phyloP scores from a whole-genome alignment of 169 alveolate species.

The Plasmodium gaboni region DNA sequence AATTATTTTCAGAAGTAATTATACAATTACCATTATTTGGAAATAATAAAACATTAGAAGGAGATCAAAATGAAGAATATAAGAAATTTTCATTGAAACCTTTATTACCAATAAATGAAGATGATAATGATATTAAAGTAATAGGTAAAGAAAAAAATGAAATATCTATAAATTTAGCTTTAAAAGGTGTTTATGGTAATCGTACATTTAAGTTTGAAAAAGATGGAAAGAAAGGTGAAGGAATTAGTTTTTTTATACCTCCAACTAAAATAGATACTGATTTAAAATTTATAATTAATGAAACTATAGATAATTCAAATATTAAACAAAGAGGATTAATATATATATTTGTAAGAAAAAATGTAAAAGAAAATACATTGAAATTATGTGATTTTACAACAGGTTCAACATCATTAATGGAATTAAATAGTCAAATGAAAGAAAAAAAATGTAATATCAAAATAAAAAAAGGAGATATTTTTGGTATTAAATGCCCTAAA shows the following conservation, averaged over 20 bases:
- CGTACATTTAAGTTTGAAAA: slow-evolving; percentile 29
- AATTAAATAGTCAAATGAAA: not conserved
- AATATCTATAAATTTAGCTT: slow-evolving; percentile 1
- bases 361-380: not conserved
- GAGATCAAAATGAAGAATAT: not conserved
- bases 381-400: slow-evolving; percentile 66
- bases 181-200: slow-evolving; percentile 69
- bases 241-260: slow-evolving; percentile 61
- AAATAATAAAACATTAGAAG: not conserved
- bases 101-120: not conserved
- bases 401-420: slow-evolving; percentile 14
- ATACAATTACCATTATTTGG: slow-evolving; percentile 36
- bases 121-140: slow-evolving; percentile 14
- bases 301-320: not conserved
- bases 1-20: slow-evolving; percentile 41
- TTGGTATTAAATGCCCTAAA: slow-evolving; percentile 63
- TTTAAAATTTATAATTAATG: slow-evolving; percentile 27
- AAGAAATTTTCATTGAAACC: slow-evolving; percentile 26
- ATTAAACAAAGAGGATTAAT: slow-evolving; percentile 36
- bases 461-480: slow-evolving; percentile 47
- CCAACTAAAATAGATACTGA: slow-evolving; percentile 3
- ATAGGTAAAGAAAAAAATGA: not conserved
- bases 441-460: slow-evolving; percentile 32
- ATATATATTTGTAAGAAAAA: slow-evolving; percentile 23
- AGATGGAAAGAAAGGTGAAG: slow-evolving; percentile 28